These are phyloP conservation scores for Besnoitia besnoiti DNA, from an alignment of 169 alveolate species.

Conservation along the genomic window DNA sequence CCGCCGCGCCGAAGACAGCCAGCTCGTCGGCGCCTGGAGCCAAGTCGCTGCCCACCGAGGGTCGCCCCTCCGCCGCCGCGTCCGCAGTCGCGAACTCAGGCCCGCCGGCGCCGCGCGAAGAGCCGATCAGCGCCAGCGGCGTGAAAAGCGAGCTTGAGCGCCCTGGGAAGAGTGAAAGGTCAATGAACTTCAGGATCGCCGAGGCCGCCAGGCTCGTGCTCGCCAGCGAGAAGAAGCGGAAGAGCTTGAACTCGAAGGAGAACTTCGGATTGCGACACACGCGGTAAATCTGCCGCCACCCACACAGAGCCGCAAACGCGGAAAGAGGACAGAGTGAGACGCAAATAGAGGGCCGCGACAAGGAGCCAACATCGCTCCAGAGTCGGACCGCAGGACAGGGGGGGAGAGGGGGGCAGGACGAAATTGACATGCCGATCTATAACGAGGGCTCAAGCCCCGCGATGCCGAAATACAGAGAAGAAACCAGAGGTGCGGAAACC, in stretches of 20 bases:
- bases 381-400: too few relatives aligned
- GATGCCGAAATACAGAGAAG: too few relatives aligned
- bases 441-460: too few relatives aligned
- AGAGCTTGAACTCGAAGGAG: not conserved
- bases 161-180: not conserved
- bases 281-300: not conserved
- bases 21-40: not conserved
- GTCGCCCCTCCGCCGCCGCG: not conserved
- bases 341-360: too few relatives aligned
- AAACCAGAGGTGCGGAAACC: too few relatives aligned
- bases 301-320: not conserved
- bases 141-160: not conserved
- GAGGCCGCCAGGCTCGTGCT: conserved; percentile 49
- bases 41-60: not conserved
- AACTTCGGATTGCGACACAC: not conserved
- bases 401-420: too few relatives aligned
- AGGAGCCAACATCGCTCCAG: too few relatives aligned
- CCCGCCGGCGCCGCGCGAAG: not conserved
- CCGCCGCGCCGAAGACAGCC: not conserved
- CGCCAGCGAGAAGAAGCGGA: not conserved
- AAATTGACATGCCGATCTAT: too few relatives aligned
- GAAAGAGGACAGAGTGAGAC: not conserved
- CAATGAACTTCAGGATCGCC: conserved; percentile 11
- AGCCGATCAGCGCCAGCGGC: not conserved
- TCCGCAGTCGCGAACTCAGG: not conserved